phyloP scores from a whole-genome alignment of 768 basidiomycete genomes.

The Mycena vulgaris region DNA sequence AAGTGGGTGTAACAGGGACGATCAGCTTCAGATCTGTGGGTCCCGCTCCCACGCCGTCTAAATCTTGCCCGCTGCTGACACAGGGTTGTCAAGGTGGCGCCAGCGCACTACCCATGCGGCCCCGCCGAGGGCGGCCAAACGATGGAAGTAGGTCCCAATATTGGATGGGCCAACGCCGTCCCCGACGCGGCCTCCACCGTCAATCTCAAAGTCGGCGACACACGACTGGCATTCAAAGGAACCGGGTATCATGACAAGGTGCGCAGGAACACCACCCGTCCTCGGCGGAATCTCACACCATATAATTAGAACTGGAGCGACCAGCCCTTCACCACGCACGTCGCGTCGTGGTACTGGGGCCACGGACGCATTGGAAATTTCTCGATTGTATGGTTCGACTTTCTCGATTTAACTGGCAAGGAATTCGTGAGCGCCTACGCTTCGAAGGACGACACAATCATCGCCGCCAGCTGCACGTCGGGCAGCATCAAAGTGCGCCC shows the following conservation, averaged over 20 bases:
- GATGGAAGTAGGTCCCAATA: conserved; percentile 28
- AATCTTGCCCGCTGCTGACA: not conserved
- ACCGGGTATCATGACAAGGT: conserved; percentile 37
- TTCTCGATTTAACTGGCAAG: not conserved
- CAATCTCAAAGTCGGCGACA: conserved; percentile 28
- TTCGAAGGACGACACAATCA: conserved; percentile 5
- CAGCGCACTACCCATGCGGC: conserved; percentile 37
- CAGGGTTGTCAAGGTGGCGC: conserved; percentile 7
- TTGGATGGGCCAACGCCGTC: conserved; percentile 41
- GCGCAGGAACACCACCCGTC: not conserved
- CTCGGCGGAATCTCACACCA: not conserved
- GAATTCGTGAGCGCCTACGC: conserved; percentile 31
- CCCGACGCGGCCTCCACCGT: conserved; percentile 36
- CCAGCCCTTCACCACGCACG: conserved; percentile 3
- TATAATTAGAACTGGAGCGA: conserved; percentile 33
- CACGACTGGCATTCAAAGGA: conserved; percentile 24
- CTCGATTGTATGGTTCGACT: conserved; percentile 36
- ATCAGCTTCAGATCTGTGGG: conserved; percentile 21
- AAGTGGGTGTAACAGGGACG: conserved; percentile 30
- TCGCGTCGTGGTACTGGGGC: conserved; percentile 36
- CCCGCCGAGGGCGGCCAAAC: conserved; percentile 16
- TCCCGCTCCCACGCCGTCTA: not conserved
- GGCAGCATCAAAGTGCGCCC: conserved; percentile 20
- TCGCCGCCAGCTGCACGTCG: conserved; percentile 16
- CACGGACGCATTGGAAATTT: conserved; percentile 28